Conservation (phyloP, 331 rosid genomes). For the Quercus phellos region DNA sequence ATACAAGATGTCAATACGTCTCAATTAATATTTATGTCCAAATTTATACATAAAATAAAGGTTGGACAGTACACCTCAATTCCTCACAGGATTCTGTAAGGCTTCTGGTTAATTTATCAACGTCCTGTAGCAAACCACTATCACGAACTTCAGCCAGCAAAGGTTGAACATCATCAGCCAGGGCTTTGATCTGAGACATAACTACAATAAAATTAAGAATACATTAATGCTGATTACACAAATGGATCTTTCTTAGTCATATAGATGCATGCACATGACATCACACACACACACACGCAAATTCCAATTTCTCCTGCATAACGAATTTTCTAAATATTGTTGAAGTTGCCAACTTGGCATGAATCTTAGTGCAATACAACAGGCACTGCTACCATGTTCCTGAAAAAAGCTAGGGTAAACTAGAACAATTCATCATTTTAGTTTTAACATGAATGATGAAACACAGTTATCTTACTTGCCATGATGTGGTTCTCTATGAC, state of each 20-base stretch:
- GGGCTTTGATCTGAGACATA: conserved; percentile 89
- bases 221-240: conserved; percentile 7
- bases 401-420: too few relatives aligned
- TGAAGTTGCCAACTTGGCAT: too few relatives aligned
- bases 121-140: conserved; percentile 66
- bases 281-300: too few relatives aligned
- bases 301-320: too few relatives aligned
- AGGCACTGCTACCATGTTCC: too few relatives aligned
- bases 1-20: neutral
- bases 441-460: too few relatives aligned
- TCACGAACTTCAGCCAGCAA: conserved; percentile 79
- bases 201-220: conserved; percentile 71
- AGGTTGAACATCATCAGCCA: conserved; percentile 91
- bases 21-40: neutral
- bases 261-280: too few relatives aligned
- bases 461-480: too few relatives aligned
- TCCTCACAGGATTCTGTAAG: conserved; percentile 70
- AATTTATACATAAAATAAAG: neutral
- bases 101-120: conserved; percentile 69
- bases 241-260: neutral
- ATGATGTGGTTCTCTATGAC: too few relatives aligned
- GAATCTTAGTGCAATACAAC: too few relatives aligned
- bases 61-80: conserved; percentile 51
- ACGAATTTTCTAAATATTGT: too few relatives aligned
- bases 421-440: too few relatives aligned